Percentiles rank a stretch among this genome's conserved stretches.
phyloP scores from a whole-genome alignment of 371 early-diverging fungal species.

The Rhizopus sp. region DNA sequence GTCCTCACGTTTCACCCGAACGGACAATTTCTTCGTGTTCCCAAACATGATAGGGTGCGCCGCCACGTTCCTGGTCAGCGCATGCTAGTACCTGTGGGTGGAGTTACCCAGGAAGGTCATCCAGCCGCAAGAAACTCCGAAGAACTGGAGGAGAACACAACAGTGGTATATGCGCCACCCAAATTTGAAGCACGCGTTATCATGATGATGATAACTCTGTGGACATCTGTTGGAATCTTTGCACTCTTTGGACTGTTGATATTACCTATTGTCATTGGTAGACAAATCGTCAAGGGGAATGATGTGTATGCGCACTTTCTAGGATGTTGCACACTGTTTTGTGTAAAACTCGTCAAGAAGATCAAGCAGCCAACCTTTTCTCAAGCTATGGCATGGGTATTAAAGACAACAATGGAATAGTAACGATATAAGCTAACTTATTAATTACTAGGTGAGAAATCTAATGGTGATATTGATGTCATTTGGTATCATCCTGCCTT shows the following conservation, averaged over 20 bases:
- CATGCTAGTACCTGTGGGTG: constrained; percentile 18
- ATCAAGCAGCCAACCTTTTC: too few species aligned
- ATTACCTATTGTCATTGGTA: constrained; percentile 46
- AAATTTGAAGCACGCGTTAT: constrained; percentile 53
- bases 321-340: too few species aligned
- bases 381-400: too few species aligned
- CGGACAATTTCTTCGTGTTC: constrained; percentile 28
- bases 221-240: constrained; percentile 45
- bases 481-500: constrained; percentile 12
- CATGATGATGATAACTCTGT: constrained; percentile 47
- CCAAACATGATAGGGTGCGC: too few species aligned
- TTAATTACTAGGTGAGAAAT: neutral
- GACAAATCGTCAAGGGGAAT: constrained; percentile 8
- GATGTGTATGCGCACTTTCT: too few species aligned
- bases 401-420: too few species aligned
- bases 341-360: too few species aligned
- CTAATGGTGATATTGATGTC: neutral
- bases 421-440: too few species aligned
- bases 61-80: constrained; percentile 7
- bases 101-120: neutral
- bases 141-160: constrained; percentile 32
- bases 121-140: constrained; percentile 9
- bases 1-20: neutral
- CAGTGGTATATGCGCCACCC: constrained; percentile 68
- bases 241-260: constrained; percentile 18